Evolutionary conservation across 805 yeast species (phyloP).

Genomic region (Kodamaea kakaduensis): DNA sequence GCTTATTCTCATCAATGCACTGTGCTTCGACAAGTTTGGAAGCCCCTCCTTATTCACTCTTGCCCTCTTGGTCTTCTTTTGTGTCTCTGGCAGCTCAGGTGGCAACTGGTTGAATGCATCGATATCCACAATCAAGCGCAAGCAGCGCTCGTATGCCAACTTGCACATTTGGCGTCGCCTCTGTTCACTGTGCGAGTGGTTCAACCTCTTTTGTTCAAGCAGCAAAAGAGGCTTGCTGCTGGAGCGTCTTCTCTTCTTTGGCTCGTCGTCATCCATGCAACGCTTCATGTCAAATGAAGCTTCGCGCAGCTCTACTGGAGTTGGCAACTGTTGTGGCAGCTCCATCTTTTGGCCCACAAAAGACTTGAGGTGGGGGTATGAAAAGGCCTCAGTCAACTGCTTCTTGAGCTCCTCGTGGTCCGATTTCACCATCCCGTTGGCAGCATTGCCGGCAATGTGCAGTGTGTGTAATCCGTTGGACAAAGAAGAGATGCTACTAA

Average conservation of each 20-base stretch:
- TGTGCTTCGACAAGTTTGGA: constrained; percentile 42
- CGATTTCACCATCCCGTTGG: constrained; percentile 2
- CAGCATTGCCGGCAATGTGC: constrained; percentile 2
- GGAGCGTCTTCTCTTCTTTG: constrained; percentile 25
- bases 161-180: constrained; percentile 42
- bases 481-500: constrained; percentile 4
- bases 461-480: not conserved
- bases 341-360: constrained; percentile 7
- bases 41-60: constrained; percentile 41
- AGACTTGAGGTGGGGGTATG: constrained; percentile 21
- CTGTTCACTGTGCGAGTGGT: constrained; percentile 42
- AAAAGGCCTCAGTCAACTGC: constrained; percentile 32
- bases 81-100: constrained; percentile 14
- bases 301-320: constrained; percentile 32
- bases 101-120: constrained; percentile 27
- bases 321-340: constrained; percentile 24
- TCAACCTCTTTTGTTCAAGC: constrained; percentile 38
- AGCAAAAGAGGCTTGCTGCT: constrained; percentile 34
- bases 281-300: constrained; percentile 13
- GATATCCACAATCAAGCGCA: constrained; percentile 36
- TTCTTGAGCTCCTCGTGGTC: constrained; percentile 20
- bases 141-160: constrained; percentile 42
- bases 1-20: constrained; percentile 39
- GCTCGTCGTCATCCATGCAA: constrained; percentile 7
- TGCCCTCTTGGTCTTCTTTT: constrained; percentile 30